These are phyloP conservation scores for Leptographium flavum DNA, from an alignment of 2,329 filamentous ascomycete species.

Conservation along the genomic window DNA sequence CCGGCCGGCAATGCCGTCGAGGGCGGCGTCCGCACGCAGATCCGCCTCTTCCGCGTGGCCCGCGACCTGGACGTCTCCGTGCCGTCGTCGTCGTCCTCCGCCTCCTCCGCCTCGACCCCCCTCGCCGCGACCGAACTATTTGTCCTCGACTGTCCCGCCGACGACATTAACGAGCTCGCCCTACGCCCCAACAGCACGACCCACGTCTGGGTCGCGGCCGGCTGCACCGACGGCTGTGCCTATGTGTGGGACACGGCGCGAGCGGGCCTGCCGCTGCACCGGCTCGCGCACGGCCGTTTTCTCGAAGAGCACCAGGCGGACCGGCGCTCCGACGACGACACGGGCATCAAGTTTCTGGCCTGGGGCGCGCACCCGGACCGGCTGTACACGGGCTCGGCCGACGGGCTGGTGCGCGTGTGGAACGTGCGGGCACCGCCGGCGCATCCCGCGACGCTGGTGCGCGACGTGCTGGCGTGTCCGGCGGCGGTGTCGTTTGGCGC, in stretches of 20 bases:
- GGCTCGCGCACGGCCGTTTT: conserved; percentile 35
- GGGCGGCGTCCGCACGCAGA: conserved; percentile 35
- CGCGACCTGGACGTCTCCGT: neutral
- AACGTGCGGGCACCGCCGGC: conserved; percentile 29
- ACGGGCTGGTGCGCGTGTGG: conserved; percentile 50
- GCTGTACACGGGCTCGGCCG: conserved; percentile 50
- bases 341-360: conserved; percentile 48
- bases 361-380: conserved; percentile 44
- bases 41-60: conserved; percentile 35
- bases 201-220: conserved; percentile 42
- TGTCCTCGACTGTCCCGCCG: conserved; percentile 41
- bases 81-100: neutral
- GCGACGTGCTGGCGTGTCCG: conserved; percentile 37
- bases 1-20: conserved; percentile 31
- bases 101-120: neutral
- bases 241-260: conserved; percentile 49
- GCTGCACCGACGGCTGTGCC: conserved; percentile 45
- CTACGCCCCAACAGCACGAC: conserved; percentile 38
- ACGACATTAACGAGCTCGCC: conserved; percentile 49
- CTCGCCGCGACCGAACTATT: conserved; percentile 30
- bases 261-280: conserved; percentile 40
- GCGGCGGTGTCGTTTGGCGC: conserved; percentile 43
- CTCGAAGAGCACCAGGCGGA: conserved; percentile 16
- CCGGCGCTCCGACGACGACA: conserved; percentile 30
- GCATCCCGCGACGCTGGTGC: conserved; percentile 34